Base-by-base conservation (phyloP, 2,329 filamentous ascomycete species). In the Apiospora aurea region DNA sequence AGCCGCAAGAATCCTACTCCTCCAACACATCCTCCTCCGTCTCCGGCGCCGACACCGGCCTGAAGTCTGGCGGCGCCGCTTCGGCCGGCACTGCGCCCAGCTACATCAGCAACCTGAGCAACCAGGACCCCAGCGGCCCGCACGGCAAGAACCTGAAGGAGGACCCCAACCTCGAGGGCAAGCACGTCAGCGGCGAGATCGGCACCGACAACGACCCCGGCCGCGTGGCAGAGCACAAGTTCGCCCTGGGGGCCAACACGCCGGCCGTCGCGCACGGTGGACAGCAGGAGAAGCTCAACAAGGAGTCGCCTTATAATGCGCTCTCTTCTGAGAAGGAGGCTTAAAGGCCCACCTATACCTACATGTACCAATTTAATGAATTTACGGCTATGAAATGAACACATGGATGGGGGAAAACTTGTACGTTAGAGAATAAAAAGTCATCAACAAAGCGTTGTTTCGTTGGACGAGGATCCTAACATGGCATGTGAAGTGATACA, bases 231-330 rank as follows among this genome's bases (percentile, higher is more conserved):
- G 86, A 87, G 78, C 74, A 80, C 53, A 82, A 83, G 74, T 81
- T 88, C 46, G 46, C 57, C 6, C 70, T 83, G 77, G 1, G 88
- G 85, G n/a, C 91, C 86, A 21, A 90, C 79, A 67, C 91, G 88
- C 71, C 87, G 83, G 75, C 91, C 83, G 2, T 89, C 85, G 72
- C 87, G 34, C 79, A 76, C 84, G 82, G 87, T 83, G 21, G 86
- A 84, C 8, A 85, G 82, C 43, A 89, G 80, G 51, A 84, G 79
- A 76, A 57, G 1, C 44, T 75, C n/a, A 75, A 77, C 43, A 73
- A 71, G 7, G 70, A 78, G 71, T 76, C 76, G 5, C 66, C 73
- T 18, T 80, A 76, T 47, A 75, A 72, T 16, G 75, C 71, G 8
- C 71, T 79, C 49, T 76, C 71, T 26, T 71, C 70, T 13, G 74